Evolutionary conservation across 805 yeast species (phyloP).

Genomic region (Cyberlindnera petersonii): DNA sequence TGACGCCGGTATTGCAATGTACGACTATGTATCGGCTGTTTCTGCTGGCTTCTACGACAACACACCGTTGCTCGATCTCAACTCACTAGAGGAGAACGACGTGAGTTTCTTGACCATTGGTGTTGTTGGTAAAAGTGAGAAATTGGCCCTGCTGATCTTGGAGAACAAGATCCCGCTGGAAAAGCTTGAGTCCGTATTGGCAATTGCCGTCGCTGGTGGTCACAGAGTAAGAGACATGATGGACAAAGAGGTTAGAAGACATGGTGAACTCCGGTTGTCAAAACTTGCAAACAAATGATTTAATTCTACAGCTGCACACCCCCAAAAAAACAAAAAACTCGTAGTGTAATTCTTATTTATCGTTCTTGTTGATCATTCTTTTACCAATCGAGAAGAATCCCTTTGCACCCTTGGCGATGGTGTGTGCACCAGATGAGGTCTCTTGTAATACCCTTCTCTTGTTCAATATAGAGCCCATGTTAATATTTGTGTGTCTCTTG

Average conservation of each 20-base stretch:
- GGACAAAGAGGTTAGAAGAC: slow-evolving; percentile 79
- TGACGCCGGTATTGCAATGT: slow-evolving; percentile 94
- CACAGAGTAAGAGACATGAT: slow-evolving; percentile 76
- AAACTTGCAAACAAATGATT: slow-evolving; percentile 32
- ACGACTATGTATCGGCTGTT: slow-evolving; percentile 80
- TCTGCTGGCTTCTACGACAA: slow-evolving; percentile 75
- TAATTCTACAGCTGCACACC: background rate
- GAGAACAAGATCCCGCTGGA: slow-evolving; percentile 88
- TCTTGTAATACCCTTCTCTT: slow-evolving; percentile 47
- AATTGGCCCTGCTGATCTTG: slow-evolving; percentile 67
- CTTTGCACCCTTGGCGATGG: slow-evolving; percentile 52
- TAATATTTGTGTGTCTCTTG: slow-evolving; percentile 35
- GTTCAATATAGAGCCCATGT: slow-evolving; percentile 44
- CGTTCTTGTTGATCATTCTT: slow-evolving; percentile 39
- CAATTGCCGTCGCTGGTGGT: slow-evolving; percentile 83
- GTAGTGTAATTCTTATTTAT: slow-evolving; percentile 1
- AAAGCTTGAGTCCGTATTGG: slow-evolving; percentile 66
- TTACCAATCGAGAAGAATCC: slow-evolving; percentile 54
- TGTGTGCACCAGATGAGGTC: slow-evolving; percentile 46
- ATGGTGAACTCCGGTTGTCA: slow-evolving; percentile 57
- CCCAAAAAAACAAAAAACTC: too few species aligned
- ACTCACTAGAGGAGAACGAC: slow-evolving; percentile 77
- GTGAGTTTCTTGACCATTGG: slow-evolving; percentile 80
- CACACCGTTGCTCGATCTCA: slow-evolving; percentile 80
- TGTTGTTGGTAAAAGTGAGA: slow-evolving; percentile 76